These are phyloP conservation scores for Puccinia sorghi DNA, from an alignment of 1,284 basidiomycete species.

Conservation along the genomic window DNA sequence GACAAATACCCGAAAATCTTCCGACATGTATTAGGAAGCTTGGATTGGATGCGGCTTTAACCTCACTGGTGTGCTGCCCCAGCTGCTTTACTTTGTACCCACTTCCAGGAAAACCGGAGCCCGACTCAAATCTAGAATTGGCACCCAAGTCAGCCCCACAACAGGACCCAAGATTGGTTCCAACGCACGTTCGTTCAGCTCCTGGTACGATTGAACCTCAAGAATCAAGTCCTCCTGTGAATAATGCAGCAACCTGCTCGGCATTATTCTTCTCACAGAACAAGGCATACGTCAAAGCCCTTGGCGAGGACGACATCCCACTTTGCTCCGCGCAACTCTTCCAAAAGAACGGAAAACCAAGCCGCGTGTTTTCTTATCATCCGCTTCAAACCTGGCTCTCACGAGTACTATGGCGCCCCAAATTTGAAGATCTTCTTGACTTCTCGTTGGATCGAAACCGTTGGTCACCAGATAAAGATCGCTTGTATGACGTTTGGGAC, in stretches of 20 bases:
- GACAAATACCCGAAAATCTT: conserved; percentile 3
- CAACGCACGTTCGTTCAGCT: too few species aligned
- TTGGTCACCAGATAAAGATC: conserved; percentile 2
- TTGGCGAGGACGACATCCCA: too few species aligned
- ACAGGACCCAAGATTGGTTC: not conserved
- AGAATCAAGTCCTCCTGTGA: too few species aligned
- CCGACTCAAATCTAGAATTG: too few species aligned
- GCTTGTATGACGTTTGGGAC: conserved; percentile 22
- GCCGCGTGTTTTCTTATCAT: conserved; percentile 7
- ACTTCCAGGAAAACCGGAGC: not conserved
- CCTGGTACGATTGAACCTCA: too few species aligned
- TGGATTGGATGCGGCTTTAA: not conserved
- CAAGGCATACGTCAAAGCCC: too few species aligned
- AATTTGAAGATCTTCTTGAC: conserved; percentile 21
- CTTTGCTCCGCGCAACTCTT: not conserved
- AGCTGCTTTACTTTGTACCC: conserved; percentile 25
- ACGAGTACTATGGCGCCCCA: not conserved
- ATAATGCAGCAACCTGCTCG: too few species aligned
- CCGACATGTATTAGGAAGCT: not conserved
- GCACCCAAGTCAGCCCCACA: too few species aligned
- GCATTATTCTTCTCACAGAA: too few species aligned
- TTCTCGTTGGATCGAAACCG: not conserved
- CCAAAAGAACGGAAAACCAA: not conserved
- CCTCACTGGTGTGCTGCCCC: not conserved
- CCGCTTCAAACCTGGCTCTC: conserved; percentile 14